phyloP scores from a whole-genome alignment of 139 green algal species.

The Chlorella vulgaris region DNA sequence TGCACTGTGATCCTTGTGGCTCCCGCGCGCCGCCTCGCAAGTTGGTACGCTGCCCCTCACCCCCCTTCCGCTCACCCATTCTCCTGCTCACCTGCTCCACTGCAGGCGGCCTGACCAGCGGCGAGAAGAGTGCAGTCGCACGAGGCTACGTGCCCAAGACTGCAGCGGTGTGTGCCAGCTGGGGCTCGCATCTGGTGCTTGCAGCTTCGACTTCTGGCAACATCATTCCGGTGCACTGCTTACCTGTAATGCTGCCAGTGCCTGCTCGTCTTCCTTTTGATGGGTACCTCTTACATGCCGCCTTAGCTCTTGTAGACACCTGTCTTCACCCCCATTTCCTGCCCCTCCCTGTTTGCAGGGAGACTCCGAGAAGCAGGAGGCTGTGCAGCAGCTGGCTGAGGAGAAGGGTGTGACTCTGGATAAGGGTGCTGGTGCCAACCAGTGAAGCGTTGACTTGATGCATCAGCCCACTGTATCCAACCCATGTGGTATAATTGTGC shows the following conservation, averaged over 20 bases:
- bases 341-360: not conserved
- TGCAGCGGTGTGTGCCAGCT: conserved; percentile 9
- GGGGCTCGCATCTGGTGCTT: too few relatives aligned
- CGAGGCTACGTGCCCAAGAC: conserved; percentile 24
- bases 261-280: too few relatives aligned
- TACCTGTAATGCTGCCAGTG: not conserved
- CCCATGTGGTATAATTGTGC: too few relatives aligned
- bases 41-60: not conserved
- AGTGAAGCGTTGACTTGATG: not conserved
- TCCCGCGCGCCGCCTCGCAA: not conserved
- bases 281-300: too few relatives aligned
- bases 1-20: too few relatives aligned
- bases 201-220: not conserved
- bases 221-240: not conserved
- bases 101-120: conserved; percentile 15
- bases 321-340: not conserved
- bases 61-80: not conserved
- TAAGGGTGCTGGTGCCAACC: not conserved
- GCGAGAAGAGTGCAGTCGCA: conserved; percentile 23
- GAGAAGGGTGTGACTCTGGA: conserved; percentile 25
- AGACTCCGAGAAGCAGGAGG: conserved; percentile 10
- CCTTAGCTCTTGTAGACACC: not conserved
- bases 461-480: too few relatives aligned
- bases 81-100: not conserved
- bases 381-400: conserved; percentile 10